These are phyloP conservation scores for Effrenium voratum DNA, from an alignment of 73 alveolate species.

Conservation along the genomic window DNA sequence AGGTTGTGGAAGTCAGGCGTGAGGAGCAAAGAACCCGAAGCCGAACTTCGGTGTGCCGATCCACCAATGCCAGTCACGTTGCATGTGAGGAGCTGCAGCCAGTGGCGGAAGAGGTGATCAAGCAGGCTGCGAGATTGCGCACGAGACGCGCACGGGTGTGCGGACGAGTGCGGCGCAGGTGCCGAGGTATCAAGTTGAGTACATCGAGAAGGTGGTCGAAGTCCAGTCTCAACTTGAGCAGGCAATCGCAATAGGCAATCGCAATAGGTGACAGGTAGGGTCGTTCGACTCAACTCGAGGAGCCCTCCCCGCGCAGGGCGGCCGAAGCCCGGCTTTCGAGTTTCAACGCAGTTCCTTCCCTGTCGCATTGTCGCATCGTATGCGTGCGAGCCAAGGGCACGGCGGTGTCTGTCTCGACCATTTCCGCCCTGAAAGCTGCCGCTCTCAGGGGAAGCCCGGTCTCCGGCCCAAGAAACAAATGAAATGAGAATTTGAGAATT, in stretches of 20 bases:
- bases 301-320: no score
- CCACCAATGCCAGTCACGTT: background rate
- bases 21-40: background rate
- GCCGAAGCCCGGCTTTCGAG: no score
- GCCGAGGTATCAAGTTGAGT: conserved; percentile 24
- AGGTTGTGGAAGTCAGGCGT: conserved; percentile 55
- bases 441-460: background rate
- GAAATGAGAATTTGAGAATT: background rate
- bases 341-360: no score
- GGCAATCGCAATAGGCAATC: no score
- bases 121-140: background rate
- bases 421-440: conserved; percentile 35
- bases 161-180: background rate
- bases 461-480: background rate
- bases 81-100: conserved; percentile 47
- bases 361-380: background rate
- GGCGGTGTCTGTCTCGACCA: conserved; percentile 41
- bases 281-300: no score
- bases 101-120: conserved; percentile 35
- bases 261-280: no score
- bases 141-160: background rate
- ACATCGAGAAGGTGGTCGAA: conserved; percentile 62
- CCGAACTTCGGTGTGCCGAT: background rate
- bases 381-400: background rate
- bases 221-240: conserved; percentile 54